Evolutionary conservation across 169 alveolate species (phyloP), one percentile per base, ranked within the genome.

Genomic region (Besnoitia besnoiti): DNA sequence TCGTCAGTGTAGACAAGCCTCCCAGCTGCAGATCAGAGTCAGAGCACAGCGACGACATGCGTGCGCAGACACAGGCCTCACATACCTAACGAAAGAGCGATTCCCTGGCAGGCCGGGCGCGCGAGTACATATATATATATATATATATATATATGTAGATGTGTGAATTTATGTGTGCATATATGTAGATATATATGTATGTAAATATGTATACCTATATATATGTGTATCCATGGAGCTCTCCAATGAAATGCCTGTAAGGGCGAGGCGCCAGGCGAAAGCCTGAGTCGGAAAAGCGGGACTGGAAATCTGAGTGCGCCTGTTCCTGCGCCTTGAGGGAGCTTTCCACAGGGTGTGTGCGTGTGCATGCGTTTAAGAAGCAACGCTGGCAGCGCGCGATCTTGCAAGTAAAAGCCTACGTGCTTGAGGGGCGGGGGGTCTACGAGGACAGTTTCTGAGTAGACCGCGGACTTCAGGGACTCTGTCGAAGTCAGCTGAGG

Each of bases 401-500:
- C n/a, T n/a, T n/a, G n/a, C n/a, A n/a, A n/a, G n/a, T n/a, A n/a
- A 49, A 49, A 8, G 55, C 55, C 14, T 49, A 49, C 14, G 55
- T 14, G 55, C 55, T 49, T 49, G 55, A 49, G 14, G 8, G 90
- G 90, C 21, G 51, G 91, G 5, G 85, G 67, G 39, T 79, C 94
- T 5, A 82, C 91, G 39, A 89, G 77, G 27, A 89, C 37, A 3
- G 95, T 90, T 93, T 93, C 94, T 46, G 90, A 85, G 85, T 67
- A 62, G 33, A 93, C 44, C 24, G 85, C 27, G 42, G 51, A 88
- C 92, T 97, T 98, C 61, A 99, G 98, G 94, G 96, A 96, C 88
- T 98, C 99, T 0, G 99, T 98, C 90, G 97, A 95, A 90, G 98
- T 96, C 59, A 98, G 94, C 96, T 99, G 99, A 42, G 99, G 99